Conservation (phyloP, 805 yeast genomes). For the Ogataea paraovalis region DNA sequence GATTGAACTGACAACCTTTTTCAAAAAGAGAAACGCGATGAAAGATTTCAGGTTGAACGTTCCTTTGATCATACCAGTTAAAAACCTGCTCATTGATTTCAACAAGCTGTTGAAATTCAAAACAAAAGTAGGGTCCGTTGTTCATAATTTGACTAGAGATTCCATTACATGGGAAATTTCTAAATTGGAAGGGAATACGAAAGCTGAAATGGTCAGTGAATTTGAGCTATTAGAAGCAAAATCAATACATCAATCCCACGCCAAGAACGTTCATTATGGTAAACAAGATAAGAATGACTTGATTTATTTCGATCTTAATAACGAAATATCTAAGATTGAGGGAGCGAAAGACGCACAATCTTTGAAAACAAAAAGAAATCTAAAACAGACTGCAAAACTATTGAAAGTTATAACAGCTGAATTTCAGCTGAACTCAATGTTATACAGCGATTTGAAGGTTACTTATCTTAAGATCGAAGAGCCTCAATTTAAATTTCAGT, state of each 20-base stretch:
- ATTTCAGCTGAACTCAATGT: conserved; percentile 60
- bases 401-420: conserved; percentile 16
- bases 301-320: conserved; percentile 27
- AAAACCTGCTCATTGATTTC: conserved; percentile 35
- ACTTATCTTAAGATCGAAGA: conserved; percentile 67
- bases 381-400: conserved; percentile 1
- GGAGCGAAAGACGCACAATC: conserved; percentile 26
- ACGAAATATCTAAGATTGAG: conserved; percentile 32
- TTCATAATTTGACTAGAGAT: conserved; percentile 65
- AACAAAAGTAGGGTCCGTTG: conserved; percentile 66
- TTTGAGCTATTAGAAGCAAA: conserved; percentile 25
- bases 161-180: conserved; percentile 71
- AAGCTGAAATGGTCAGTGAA: conserved; percentile 34
- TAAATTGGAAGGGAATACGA: conserved; percentile 52
- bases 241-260: conserved; percentile 14
- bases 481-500: conserved; percentile 47
- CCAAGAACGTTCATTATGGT: conserved; percentile 20
- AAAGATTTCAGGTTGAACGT: conserved; percentile 53
- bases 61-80: conserved; percentile 43
- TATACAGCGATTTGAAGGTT: conserved; percentile 64
- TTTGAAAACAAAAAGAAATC: conserved; percentile 2
- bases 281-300: conserved; percentile 33
- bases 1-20: conserved; percentile 54
- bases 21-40: conserved; percentile 61
- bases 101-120: conserved; percentile 59